Base-by-base conservation (phyloP, 768 basidiomycete genomes). In the Neoboletus subvelutipes region DNA sequence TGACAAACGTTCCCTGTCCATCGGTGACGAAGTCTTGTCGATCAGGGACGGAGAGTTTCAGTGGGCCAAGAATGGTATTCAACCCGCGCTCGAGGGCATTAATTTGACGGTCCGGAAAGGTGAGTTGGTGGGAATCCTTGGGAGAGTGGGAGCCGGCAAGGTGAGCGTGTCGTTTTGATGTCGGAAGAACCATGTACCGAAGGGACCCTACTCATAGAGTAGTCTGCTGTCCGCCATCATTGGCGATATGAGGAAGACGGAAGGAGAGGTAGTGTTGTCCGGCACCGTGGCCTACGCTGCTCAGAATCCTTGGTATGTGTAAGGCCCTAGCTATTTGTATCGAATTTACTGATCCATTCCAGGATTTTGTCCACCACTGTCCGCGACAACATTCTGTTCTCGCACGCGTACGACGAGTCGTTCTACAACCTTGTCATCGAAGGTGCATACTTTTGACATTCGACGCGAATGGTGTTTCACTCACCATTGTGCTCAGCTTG, bases 81-180 rank as follows among this genome's bases (percentile, higher is more conserved):
- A 92, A 1, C 58, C 70, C 4, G 85, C 85, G 0, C 79, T 98
- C 10, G 87, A 92, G 67, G 86, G 84, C 51, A 87, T 98, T 62
- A 83, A 86, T 63, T 62, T 98, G 22, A 78, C 77, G 0, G 84
- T 90, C 2, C 81, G 78, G 51, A 95, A 92, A 68, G 94, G 95
- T 8, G 90, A 97, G 63, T 73, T 98, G 6, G 78, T 94, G 0
- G 92, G 88, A 3, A 74, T 98, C 8, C 79, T 96, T 18, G 96
- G 96, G 17, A 86, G 91, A 22, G 94, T 98, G 24, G 95, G 94
- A 10, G 83, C 86, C 39, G 95, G 96, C 53, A 98, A 98, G 82
- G 89, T 87, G 57, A 51, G 71, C 20, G 3, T 37, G 20, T 55
- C 20, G 10, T 29, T 37, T 5, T 24, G 4, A 24, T 20, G 2